Evolutionary conservation across 2,329 filamentous ascomycete genomes (phyloP).

Genomic region (Blumeriella jaapii): DNA sequence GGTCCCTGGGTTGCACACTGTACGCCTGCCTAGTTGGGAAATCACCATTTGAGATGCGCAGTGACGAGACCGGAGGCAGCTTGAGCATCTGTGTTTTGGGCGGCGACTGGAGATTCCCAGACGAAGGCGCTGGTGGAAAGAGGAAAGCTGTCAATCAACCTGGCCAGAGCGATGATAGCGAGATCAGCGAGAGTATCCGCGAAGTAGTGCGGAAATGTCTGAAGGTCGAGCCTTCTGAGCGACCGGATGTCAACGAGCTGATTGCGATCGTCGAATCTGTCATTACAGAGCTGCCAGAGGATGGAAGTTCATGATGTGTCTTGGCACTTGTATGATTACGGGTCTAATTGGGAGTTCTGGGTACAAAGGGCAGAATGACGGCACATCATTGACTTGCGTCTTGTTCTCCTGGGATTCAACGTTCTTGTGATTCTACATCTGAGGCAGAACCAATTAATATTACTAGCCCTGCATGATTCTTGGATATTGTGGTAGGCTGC

Average conservation of each 20-base stretch:
- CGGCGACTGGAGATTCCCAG: constrained; percentile 93
- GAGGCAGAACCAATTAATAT: too few species aligned
- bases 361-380: too few species aligned
- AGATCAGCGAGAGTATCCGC: constrained; percentile 71
- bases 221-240: constrained; percentile 72
- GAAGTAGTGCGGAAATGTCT: constrained; percentile 82
- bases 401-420: too few species aligned
- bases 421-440: too few species aligned
- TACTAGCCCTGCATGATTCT: too few species aligned
- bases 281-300: constrained; percentile 54
- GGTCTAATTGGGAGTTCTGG: too few species aligned
- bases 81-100: constrained; percentile 85
- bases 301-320: constrained; percentile 31
- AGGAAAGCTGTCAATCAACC: constrained; percentile 28
- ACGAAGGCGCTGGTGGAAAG: constrained; percentile 56
- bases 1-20: constrained; percentile 94
- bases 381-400: too few species aligned
- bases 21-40: constrained; percentile 96
- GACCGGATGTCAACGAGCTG: constrained; percentile 78
- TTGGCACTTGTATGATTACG: too few species aligned
- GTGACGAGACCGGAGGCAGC: constrained; percentile 90
- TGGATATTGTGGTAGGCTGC: too few species aligned
- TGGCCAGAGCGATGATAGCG: constrained; percentile 28
- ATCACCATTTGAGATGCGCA: constrained; percentile 89
- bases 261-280: constrained; percentile 68